A percentile compares a stretch with the other conserved stretches of the same genome.
Evolutionary conservation across 495 filamentous ascomycete species (phyloP).

Genomic region (Melanomma pulvis-pyrius): DNA sequence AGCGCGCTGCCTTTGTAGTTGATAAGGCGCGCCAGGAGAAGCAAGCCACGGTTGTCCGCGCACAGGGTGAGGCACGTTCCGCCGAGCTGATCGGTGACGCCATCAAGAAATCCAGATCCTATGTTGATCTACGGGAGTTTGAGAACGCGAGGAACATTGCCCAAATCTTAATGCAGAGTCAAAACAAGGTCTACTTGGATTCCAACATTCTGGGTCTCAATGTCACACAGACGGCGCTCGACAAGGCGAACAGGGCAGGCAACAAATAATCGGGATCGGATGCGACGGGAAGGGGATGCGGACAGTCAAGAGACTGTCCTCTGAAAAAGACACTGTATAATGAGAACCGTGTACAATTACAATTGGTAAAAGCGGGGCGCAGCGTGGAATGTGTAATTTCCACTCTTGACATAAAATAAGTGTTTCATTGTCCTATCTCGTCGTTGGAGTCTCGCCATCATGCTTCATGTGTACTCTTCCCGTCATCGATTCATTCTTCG

Average conservation of each 20-base stretch:
- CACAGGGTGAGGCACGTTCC: slow-evolving; percentile 97
- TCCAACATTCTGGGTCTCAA: slow-evolving; percentile 88
- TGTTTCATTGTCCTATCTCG: not conserved
- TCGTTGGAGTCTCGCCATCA: not conserved
- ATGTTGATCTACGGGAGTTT: slow-evolving; percentile 94
- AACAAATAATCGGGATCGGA: slow-evolving; percentile 2
- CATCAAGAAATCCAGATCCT: slow-evolving; percentile 97
- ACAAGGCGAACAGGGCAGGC: slow-evolving; percentile 43
- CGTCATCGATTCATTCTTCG: not conserved
- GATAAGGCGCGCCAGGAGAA: slow-evolving; percentile 99
- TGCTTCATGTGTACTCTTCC: not conserved
- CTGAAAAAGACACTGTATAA: not conserved
- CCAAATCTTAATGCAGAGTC: slow-evolving; percentile 76
- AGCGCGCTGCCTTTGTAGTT: slow-evolving; percentile 94
- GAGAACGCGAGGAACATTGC: slow-evolving; percentile 94
- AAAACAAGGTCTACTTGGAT: slow-evolving; percentile 94
- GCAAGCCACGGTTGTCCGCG: slow-evolving; percentile 96
- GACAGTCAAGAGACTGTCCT: not conserved
- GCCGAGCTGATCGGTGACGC: slow-evolving; percentile 97
- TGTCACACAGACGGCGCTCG: slow-evolving; percentile 64
- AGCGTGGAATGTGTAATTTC: not conserved
- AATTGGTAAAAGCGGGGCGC: slow-evolving; percentile 6
- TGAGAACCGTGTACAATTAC: not conserved
- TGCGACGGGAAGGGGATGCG: not conserved
- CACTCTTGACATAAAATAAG: not conserved